Evolutionary conservation across 495 filamentous ascomycete species (phyloP), one percentile per base, ranked within the genome.

Genomic region (Penicillium daleae): DNA sequence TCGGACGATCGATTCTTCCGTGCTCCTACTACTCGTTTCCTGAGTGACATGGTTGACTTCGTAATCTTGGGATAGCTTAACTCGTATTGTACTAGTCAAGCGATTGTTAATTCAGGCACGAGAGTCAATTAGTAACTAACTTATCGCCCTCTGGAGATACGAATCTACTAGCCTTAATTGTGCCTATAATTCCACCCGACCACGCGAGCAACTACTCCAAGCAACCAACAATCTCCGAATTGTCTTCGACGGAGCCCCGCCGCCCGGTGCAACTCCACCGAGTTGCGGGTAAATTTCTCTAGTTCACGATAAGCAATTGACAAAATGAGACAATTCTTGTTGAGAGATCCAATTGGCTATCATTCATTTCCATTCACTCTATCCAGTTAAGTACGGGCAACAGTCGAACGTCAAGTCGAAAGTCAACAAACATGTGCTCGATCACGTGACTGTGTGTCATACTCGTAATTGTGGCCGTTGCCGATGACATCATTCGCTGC

Each of bases 1-100:
- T 50, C 46, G 46, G 24, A 50, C 46, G 46, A 50, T 50, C 22
- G 46, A 50, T 50, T 50, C 22, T 50, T 50, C 46, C 46, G 46
- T 29, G 22, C 29, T 50, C 46, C 46, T 50, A 12, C 21, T 42
- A n/a, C n/a, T 42, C 40, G 42, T 24, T 46, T 12, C 42, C 42
- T 46, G 19, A 24, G 42, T 46, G 42, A 10, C 8, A 1, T 46
- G 13, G 6, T 22, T 3, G 8, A 12, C n/a, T 22, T 46, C 42
- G 21, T 44, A 22, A 24, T 21, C 42, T 3, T 46, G 42, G 42
- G 42, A 46, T 22, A 46, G 8, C 2, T 22, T 46, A 46, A 46
- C 42, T 46, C 19, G 10, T 46, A 21, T 1, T 5, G 46, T 29
- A 50, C 22, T 50, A 50, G 42, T 22, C 10, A 40, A 15, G 17